These are phyloP conservation scores for Eucalyptus polybractea DNA, from an alignment of 345 rosid genomes.

Conservation along the genomic window DNA sequence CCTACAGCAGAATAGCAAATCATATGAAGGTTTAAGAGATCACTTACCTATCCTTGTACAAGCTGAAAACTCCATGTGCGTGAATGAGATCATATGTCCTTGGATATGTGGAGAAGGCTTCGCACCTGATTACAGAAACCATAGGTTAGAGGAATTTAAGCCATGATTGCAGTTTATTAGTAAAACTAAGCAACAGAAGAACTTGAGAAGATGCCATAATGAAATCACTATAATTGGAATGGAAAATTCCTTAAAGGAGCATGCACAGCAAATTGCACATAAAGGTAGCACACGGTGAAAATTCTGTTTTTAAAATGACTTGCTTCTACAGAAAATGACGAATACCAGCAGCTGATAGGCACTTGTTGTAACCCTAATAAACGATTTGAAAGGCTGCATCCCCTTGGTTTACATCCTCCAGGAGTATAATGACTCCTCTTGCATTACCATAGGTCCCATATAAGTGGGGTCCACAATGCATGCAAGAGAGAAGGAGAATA, in stretches of 20 bases:
- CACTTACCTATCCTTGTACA: slow-evolving; percentile 48
- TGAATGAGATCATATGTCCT: slow-evolving; percentile 68
- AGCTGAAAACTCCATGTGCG: slow-evolving; percentile 44
- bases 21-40: not conserved
- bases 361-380: not conserved
- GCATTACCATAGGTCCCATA: not conserved
- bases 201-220: not conserved
- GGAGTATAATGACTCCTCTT: not conserved
- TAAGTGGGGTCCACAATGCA: not conserved
- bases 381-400: not conserved
- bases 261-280: not conserved
- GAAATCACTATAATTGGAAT: not conserved
- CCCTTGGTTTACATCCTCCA: not conserved
- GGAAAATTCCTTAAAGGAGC: not conserved
- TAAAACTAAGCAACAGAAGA: not conserved
- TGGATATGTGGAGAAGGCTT: slow-evolving; percentile 69
- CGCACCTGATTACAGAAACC: slow-evolving; percentile 34
- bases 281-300: not conserved
- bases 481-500: not conserved
- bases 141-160: not conserved
- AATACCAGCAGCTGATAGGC: not conserved
- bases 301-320: not conserved
- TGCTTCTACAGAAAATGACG: not conserved
- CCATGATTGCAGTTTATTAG: not conserved
- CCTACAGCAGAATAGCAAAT: not conserved